These are phyloP conservation scores for Cephaloascus albidus DNA, from an alignment of 805 yeast genomes.

Conservation along the genomic window DNA sequence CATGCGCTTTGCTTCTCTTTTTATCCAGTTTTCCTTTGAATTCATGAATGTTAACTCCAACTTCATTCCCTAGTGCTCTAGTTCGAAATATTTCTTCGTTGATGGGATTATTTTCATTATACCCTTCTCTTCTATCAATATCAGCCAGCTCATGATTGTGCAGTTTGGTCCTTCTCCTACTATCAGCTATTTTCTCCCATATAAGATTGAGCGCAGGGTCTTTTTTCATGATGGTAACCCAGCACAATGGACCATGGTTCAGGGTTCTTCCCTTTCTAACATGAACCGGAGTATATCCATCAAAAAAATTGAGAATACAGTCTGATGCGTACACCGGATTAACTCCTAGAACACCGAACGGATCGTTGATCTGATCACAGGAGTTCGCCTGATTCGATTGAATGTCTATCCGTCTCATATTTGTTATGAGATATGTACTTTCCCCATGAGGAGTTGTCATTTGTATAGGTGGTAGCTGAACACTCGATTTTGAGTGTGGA, in stretches of 20 bases:
- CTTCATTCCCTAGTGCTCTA: neutral
- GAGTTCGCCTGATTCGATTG: neutral
- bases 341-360: neutral
- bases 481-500: neutral
- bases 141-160: neutral
- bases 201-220: slow-evolving; percentile 13
- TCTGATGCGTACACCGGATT: neutral
- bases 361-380: neutral
- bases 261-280: slow-evolving; percentile 19
- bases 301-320: slow-evolving; percentile 20
- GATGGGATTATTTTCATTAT: neutral
- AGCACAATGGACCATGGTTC: slow-evolving; percentile 27
- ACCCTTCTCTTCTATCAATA: neutral
- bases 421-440: too few species aligned
- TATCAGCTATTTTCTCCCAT: slow-evolving; percentile 3
- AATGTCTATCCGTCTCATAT: too few species aligned
- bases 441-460: neutral
- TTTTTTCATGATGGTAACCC: slow-evolving; percentile 24
- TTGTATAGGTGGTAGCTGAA: neutral
- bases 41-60: slow-evolving; percentile 16
- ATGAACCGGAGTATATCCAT: slow-evolving; percentile 21
- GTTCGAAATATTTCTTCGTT: slow-evolving; percentile 1
- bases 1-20: neutral
- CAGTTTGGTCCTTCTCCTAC: neutral
- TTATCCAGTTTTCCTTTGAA: slow-evolving; percentile 13